Evolutionary conservation across 768 basidiomycete species (phyloP), one percentile per base, ranked within the genome.

Genomic region (Pleurotus tuber-regium): DNA sequence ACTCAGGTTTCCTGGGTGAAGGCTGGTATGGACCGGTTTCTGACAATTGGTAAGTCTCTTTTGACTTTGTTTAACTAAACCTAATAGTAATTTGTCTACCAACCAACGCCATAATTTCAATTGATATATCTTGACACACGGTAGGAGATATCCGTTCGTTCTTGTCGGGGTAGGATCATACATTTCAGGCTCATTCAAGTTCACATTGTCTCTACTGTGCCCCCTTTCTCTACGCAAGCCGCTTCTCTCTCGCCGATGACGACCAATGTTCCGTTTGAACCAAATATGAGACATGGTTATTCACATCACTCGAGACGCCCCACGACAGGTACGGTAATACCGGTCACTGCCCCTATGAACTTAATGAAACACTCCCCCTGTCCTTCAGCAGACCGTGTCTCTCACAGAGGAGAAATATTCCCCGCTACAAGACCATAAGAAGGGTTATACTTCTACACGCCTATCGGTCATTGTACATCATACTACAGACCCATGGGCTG

Each of bases 91-190:
- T 30, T 58, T 55, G 57, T 30, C 56, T n/a, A 40, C 46, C 12
- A 36, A 28, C n/a, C 41, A 56, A 18, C 57, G 55, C 25, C 28
- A 26, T 31, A 49, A 50, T 33, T 21, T 58, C n/a, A n/a, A n/a
- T 38, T 52, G 57, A 28, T 56, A 56, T 38, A 52, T 51, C 3
- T 36, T 58, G 8, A 58, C 55, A 21, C 55, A 56, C 23, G 55
- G 51, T 4, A 54, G 55, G 55, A 51, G 57, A 8, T 56, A 42
- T 23, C 16, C 54, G 9, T 58, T 58, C 39, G 53, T 58, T 31
- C 4, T 54, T 24, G 36, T 30, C 28, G 57, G 56, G 38, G 57
- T 63, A 18, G 73, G 66, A n/a, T n/a, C n/a, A n/a, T 16, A 6
- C 46, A 48, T 23, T 48, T 48, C 46, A 29, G 31, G 11, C n/a